A percentile compares a stretch with the other conserved stretches of the same genome.
Conservation (phyloP, 192 early-diverging fungal species). For the Backusella luteola region DNA sequence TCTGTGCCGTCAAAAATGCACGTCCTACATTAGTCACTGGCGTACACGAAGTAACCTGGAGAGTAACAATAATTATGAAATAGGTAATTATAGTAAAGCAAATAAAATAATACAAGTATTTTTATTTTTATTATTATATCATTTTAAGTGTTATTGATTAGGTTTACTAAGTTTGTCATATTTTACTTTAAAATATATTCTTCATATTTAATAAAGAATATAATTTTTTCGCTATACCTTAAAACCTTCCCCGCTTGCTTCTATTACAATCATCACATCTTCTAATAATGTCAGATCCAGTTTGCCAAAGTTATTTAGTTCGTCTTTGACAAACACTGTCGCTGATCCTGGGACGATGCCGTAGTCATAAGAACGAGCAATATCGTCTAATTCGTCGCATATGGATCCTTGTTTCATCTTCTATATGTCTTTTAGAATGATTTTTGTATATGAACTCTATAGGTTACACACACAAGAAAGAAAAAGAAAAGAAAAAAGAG, state of each 20-base stretch:
- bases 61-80: not conserved
- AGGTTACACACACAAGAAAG: not conserved
- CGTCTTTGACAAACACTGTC: constrained; percentile 23
- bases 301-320: constrained; percentile 6
- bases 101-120: not conserved
- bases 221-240: constrained; percentile 8
- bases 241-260: constrained; percentile 16
- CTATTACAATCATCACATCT: constrained; percentile 21
- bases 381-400: constrained; percentile 20
- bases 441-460: not conserved
- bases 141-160: not conserved
- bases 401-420: constrained; percentile 1
- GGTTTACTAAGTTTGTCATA: not conserved
- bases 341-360: constrained; percentile 28
- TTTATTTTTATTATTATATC: constrained; percentile 1
- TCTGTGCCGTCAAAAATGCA: constrained; percentile 6
- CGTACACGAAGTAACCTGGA: constrained; percentile 9
- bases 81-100: not conserved
- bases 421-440: not conserved
- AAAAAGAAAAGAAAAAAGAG: not conserved
- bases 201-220: not conserved
- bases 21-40: not conserved
- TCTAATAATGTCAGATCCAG: constrained; percentile 25
- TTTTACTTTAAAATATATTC: not conserved
- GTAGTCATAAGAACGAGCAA: constrained; percentile 21